Evolutionary conservation across 2,329 filamentous ascomycete genomes (phyloP), one percentile per base, ranked within the genome.

Genomic region (Apiospora hydei): DNA sequence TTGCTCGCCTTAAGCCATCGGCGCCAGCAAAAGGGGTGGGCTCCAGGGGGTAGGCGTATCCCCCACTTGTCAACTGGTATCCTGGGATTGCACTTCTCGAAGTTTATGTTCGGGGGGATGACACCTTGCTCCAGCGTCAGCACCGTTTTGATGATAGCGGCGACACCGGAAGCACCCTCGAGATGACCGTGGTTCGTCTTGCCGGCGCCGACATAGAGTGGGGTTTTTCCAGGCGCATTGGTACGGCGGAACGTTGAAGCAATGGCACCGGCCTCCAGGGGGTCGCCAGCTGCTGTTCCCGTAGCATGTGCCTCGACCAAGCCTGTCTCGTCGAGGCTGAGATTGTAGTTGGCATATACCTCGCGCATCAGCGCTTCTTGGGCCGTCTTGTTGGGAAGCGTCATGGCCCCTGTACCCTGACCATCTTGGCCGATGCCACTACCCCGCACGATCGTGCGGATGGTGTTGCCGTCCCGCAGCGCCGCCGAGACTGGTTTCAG

Each of bases 291-390:
- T 7, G 72, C 71, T 8, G 83, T 84, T 1, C 80, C 81, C 0
- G 83, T 83, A 3, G 81, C 82, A 61, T 84, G 82, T 11, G 77
- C 78, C 70, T 84, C 83, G 24, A 83, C 75, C 51, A 79, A 82
- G 3, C 71, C 74, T 4, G 78, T 77, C 14, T 76, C 69, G 16
- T 66, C 34, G 0, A 73, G 73, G 34, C 79, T 74, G 7, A 82
- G 70, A 6, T 74, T 74, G 34, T 78, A 79, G n/a, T 73, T 70
- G 2, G 67, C 53, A 41, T 81, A 79, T 1, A 80, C 77, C 8
- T 78, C 61, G 0, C 77, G 74, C 18, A 81, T 80, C 1, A 83
- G 73, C 1, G 72, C 66, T 7, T 77, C 78, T 70, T 84, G 82
- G 1, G 80, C 79, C 38, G 72, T 71, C 1, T 76, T 73, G 57